Conservation (phyloP, 1,139 yeast species). For the Candida tetrigidarum region DNA sequence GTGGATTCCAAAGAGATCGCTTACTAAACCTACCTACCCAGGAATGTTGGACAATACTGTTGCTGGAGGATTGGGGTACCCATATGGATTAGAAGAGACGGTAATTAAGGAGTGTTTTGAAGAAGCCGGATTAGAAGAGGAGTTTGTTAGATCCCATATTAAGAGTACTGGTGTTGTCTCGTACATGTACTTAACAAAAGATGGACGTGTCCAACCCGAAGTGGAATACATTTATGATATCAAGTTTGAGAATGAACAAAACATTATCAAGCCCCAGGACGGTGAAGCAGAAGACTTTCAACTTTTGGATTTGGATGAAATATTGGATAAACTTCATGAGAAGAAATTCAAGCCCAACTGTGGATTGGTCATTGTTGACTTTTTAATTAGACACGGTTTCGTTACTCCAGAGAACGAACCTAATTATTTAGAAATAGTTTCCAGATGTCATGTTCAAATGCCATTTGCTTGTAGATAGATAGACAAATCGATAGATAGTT, state of each 20-base stretch:
- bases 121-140: conserved; percentile 78
- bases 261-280: conserved; percentile 75
- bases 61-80: conserved; percentile 93
- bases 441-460: conserved; percentile 65
- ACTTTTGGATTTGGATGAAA: conserved; percentile 63
- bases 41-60: conserved; percentile 91
- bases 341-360: conserved; percentile 90
- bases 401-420: conserved; percentile 66
- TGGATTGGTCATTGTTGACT: conserved; percentile 78
- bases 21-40: conserved; percentile 84
- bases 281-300: conserved; percentile 82
- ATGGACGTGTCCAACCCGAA: conserved; percentile 83
- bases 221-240: conserved; percentile 82
- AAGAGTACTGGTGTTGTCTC: conserved; percentile 68
- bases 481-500: neutral
- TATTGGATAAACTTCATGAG: conserved; percentile 46
- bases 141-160: conserved; percentile 50
- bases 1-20: conserved; percentile 87
- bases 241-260: conserved; percentile 50
- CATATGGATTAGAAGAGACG: conserved; percentile 76
- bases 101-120: conserved; percentile 84
- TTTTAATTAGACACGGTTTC: conserved; percentile 79
- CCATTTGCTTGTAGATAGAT: conserved; percentile 61
- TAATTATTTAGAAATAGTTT: conserved; percentile 58
- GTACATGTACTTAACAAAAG: conserved; percentile 57